Conservation (phyloP, 805 yeast genomes). For the Myxozyma geophila region DNA sequence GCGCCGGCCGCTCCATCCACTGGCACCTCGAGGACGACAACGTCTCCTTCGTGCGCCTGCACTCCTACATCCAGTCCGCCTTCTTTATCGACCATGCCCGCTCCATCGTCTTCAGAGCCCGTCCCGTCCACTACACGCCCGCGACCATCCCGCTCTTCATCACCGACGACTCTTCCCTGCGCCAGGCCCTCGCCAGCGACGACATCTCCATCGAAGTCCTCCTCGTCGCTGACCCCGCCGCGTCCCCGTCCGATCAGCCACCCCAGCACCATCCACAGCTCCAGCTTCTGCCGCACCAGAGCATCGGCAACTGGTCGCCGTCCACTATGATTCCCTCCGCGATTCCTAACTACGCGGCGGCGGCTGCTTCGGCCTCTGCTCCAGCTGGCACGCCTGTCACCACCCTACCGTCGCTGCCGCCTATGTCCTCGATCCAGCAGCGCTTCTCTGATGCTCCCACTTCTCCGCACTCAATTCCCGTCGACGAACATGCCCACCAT, state of each 20-base stretch:
- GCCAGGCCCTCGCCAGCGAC: conserved; percentile 15
- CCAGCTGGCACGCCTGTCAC: neutral
- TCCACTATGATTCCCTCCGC: conserved; percentile 14
- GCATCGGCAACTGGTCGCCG: conserved; percentile 4
- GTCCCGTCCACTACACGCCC: neutral
- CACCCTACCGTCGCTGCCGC: conserved; percentile 8
- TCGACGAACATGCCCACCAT: neutral
- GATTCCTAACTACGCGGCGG: conserved; percentile 13
- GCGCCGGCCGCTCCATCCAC: conserved; percentile 21
- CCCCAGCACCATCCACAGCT: conserved; percentile 1
- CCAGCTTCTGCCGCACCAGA: neutral
- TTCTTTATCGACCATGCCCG: conserved; percentile 24
- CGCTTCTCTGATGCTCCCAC: conserved; percentile 7
- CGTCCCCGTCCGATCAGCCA: neutral
- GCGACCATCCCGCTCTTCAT: conserved; percentile 7
- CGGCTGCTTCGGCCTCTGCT: conserved; percentile 14
- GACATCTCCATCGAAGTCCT: conserved; percentile 23
- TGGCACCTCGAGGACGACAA: conserved; percentile 28
- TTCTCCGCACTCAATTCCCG: conserved; percentile 3
- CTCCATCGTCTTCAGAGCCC: conserved; percentile 12
- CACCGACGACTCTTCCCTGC: conserved; percentile 21
- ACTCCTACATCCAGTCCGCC: conserved; percentile 28
- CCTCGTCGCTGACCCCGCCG: conserved; percentile 1
- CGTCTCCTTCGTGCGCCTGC: conserved; percentile 20
- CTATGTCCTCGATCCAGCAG: conserved; percentile 11